Base-by-base conservation (phyloP, 371 early-diverging fungal species). In the Apophysomyces sp. region DNA sequence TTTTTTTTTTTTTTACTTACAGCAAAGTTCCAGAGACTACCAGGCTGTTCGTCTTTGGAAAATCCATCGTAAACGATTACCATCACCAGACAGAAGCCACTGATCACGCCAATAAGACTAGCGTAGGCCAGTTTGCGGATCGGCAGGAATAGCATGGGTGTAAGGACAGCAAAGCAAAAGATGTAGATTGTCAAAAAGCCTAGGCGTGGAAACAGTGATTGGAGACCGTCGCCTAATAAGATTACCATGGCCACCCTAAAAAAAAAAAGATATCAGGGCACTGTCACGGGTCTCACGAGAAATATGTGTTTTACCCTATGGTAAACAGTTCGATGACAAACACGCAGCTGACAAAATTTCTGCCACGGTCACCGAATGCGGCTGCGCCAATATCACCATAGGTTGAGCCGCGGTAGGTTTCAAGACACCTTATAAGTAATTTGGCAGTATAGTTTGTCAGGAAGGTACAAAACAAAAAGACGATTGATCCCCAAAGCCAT, bases 331-430 rank as follows among this genome's bases (percentile, higher is more conserved):
- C 90, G 5, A 83, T 39, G 40, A 82, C 69, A 69, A 89, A 88
- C 8, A 91, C 41, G 18, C 60, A 21, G 12, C 74, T 68, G 28
- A 84, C 74, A 24, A 70, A 40, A n/a, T 61, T 57, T 32, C 86
- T 66, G 1, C 82, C 86, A 1, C 64, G 28, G 15, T 71, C 69
- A 53, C 89, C 88, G 69, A 85, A 90, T 12, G 90, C 89, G 15
- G 75, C 69, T n/a, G 85, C 82, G 37, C 86, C 90, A 60, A 87
- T 76, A 59, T 90, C 90, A 6, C 83, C 82, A 67, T 86, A 88
- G 3, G 82, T 82, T 12, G 62, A 53, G 24, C 66, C 59, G 24
- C 58, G 18, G 44, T 68, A 37, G 59, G 58, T 39, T 65, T 71
- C 72, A 8, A 71, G 32, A 40, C 67, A 67, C 2, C 67, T 58